Evolutionary conservation across 2,329 filamentous ascomycete genomes (phyloP), one percentile per base, ranked within the genome.

Genomic region (Blastomyces emzantsi): DNA sequence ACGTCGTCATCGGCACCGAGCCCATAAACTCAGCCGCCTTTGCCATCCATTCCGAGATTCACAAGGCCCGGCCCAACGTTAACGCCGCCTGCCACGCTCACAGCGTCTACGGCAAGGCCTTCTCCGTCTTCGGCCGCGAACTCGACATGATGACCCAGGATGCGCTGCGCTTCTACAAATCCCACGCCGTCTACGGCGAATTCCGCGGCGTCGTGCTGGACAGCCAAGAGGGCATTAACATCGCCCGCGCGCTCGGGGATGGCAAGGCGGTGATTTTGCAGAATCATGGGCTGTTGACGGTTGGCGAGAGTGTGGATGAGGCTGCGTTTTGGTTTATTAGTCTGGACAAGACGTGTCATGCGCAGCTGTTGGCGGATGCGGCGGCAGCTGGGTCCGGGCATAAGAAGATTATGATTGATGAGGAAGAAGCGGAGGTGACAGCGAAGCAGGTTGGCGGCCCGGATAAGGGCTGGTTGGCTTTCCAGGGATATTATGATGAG

Each of bases 291-390:
- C 67, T 82, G 15, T 66, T 82, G 55, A 82, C 87, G 0, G 85
- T 88, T 0, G 89, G 89, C 3, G 71, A 74, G 8, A 91, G 88
- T 0, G 88, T 92, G 1, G 88, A 90, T 68, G 89, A 92, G 73
- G 88, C 88, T 0, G 86, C 85, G 0, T 90, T 85, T 70, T 73
- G 90, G 49, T 88, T 90, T 70, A 86, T 84, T 0, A 75, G 87
- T 51, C 79, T 90, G 71, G 89, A 91, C 74, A 80, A 86, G 54
- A 84, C 83, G 39, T 91, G 88, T 71, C 81, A 85, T 60, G 82
- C 88, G 22, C 88, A 91, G 76, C 76, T 90, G 49, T 77, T 82
- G 68, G 85, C 86, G 41, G 88, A 91, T 75, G 87, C 88, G 0
- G 87, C 88, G 0, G 82, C 81, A 1, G 81, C 78, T 13, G 64